Conservation (phyloP, 106 monocot species). For the Narthecium ossifragum region DNA sequence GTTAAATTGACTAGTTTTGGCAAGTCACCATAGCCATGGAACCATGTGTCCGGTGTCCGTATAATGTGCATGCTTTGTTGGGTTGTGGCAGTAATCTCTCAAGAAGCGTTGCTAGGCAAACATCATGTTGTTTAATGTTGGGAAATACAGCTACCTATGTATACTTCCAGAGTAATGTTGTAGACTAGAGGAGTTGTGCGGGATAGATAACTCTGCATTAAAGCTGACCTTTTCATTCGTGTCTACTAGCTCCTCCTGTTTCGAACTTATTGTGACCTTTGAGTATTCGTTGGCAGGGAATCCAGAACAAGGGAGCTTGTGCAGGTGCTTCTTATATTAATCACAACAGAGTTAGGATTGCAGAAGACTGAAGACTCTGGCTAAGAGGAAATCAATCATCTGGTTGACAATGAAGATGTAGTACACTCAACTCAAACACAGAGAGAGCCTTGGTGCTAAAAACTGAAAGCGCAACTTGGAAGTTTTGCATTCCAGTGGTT, state of each 20-base stretch:
- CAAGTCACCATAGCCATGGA: no score
- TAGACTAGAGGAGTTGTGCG: neutral
- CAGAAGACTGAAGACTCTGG: conserved; percentile 7
- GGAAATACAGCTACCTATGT: neutral
- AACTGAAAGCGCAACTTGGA: neutral
- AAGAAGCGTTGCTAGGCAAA: no score
- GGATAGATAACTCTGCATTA: neutral
- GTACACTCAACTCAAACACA: neutral
- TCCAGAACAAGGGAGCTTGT: conserved; percentile 61
- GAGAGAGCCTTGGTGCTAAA: neutral
- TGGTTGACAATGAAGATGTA: neutral
- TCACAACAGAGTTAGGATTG: conserved; percentile 39
- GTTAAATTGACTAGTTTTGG: neutral
- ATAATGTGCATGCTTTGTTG: neutral
- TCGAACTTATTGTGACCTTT: no score
- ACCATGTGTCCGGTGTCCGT: no score
- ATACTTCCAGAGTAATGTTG: neutral
- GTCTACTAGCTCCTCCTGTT: no score
- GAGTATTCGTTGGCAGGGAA: conserved; percentile 39
- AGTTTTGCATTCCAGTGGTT: neutral
- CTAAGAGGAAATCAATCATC: neutral
- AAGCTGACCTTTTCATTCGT: neutral
- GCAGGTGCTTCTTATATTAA: conserved; percentile 60
- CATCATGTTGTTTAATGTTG: no score
- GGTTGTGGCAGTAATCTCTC: no score